phyloP scores from a whole-genome alignment of 2,329 filamentous ascomycete species.

The Hortaea werneckii region DNA sequence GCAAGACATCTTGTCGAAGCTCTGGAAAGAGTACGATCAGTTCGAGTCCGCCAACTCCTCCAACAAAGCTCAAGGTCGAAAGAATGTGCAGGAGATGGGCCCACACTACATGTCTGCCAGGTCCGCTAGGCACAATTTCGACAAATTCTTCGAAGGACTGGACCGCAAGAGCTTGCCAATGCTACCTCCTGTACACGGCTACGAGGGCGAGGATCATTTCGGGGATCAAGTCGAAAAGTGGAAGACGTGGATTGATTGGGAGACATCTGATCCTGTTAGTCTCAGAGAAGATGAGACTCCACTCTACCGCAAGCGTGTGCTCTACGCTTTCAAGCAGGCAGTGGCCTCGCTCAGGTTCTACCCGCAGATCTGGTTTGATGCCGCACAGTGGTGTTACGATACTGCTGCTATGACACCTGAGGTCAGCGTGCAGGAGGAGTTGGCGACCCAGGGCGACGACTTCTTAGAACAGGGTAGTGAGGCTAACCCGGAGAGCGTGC shows the following conservation, averaged over 20 bases:
- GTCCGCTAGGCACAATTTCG: slow-evolving; percentile 79
- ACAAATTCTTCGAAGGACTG: slow-evolving; percentile 72
- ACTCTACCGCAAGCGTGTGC: slow-evolving; percentile 64
- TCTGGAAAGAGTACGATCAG: slow-evolving; percentile 97
- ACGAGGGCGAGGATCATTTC: slow-evolving; percentile 78
- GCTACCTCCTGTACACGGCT: slow-evolving; percentile 73
- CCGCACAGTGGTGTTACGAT: slow-evolving; percentile 81
- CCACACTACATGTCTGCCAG: slow-evolving; percentile 93
- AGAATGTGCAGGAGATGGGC: slow-evolving; percentile 87
- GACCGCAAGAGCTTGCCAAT: slow-evolving; percentile 68
- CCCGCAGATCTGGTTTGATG: slow-evolving; percentile 93
- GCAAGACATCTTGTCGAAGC: slow-evolving; percentile 53
- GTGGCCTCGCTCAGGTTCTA: slow-evolving; percentile 89
- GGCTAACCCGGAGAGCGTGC: slow-evolving; percentile 86
- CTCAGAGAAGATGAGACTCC: slow-evolving; percentile 70
- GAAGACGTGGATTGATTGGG: slow-evolving; percentile 92
- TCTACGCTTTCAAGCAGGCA: slow-evolving; percentile 90
- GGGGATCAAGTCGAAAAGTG: slow-evolving; percentile 75
- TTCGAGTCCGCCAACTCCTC: slow-evolving; percentile 71
- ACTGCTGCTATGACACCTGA: neutral
- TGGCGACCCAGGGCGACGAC: slow-evolving; percentile 57
- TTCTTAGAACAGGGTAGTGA: slow-evolving; percentile 73
- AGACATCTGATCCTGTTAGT: slow-evolving; percentile 84
- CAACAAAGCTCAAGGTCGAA: slow-evolving; percentile 88
- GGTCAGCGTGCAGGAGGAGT: slow-evolving; percentile 39